Conservation (phyloP, 2,329 filamentous ascomycete genomes). For the Xylaria sp. region DNA sequence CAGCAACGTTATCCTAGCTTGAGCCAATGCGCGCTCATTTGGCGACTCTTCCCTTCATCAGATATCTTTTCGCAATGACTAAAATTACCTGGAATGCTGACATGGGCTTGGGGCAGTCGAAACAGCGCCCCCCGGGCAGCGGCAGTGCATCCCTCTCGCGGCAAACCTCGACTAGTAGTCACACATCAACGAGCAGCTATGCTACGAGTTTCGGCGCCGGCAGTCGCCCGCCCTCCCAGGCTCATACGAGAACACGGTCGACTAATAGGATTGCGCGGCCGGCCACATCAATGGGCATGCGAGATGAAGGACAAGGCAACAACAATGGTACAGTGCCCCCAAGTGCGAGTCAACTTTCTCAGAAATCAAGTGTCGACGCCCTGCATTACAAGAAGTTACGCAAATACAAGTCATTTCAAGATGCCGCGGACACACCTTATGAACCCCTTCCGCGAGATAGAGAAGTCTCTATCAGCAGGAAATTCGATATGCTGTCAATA, state of each 20-base stretch:
- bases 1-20: not conserved
- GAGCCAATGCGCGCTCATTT: not conserved
- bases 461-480: slow-evolving; percentile 48
- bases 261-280: slow-evolving; percentile 35
- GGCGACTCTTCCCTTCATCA: slow-evolving; percentile 6
- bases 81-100: slow-evolving; percentile 20
- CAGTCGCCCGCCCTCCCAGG: slow-evolving; percentile 38
- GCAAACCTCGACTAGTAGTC: slow-evolving; percentile 38
- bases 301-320: slow-evolving; percentile 33
- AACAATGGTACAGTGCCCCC: slow-evolving; percentile 45
- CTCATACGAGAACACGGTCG: slow-evolving; percentile 33
- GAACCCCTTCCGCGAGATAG: slow-evolving; percentile 32
- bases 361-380: slow-evolving; percentile 15
- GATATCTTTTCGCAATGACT: not conserved
- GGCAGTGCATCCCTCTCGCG: slow-evolving; percentile 17
- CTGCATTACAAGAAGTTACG: slow-evolving; percentile 29
- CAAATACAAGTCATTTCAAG: slow-evolving; percentile 32
- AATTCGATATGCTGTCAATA: slow-evolving; percentile 46
- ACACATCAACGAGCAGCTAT: slow-evolving; percentile 43
- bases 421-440: slow-evolving; percentile 19
- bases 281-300: slow-evolving; percentile 36
- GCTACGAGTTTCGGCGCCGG: slow-evolving; percentile 41
- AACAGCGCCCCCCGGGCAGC: slow-evolving; percentile 5
- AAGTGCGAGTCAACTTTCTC: slow-evolving; percentile 15
- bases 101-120: slow-evolving; percentile 15